A percentile compares a stretch with the other conserved stretches of the same genome.
Conservation (phyloP, 805 yeast species). For the Candida andamanensis region DNA sequence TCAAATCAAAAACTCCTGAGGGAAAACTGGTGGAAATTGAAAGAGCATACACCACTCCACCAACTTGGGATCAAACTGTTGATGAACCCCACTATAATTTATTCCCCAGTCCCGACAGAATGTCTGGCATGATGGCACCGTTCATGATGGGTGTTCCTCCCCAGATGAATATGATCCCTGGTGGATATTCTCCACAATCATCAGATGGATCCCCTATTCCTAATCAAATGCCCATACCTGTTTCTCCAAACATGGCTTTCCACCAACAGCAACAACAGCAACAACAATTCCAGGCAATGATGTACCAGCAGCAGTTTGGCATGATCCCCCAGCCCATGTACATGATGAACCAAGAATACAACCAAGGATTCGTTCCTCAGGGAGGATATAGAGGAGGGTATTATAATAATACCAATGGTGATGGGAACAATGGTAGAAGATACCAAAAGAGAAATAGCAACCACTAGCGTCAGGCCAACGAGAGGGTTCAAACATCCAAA, state of each 20-base stretch:
- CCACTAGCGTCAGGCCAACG: no score
- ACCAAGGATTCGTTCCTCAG: no score
- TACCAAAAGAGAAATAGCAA: slow-evolving; percentile 9
- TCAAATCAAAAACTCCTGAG: slow-evolving; percentile 27
- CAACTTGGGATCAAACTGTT: slow-evolving; percentile 65
- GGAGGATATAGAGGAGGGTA: no score
- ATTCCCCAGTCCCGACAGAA: slow-evolving; percentile 42
- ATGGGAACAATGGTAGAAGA: slow-evolving; percentile 15
- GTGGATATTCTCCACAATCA: background rate
- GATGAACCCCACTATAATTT: slow-evolving; percentile 52
- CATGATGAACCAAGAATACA: slow-evolving; percentile 6
- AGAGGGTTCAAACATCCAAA: no score
- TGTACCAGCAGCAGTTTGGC: slow-evolving; percentile 30
- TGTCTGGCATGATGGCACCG: slow-evolving; percentile 22
- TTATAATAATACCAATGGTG: slow-evolving; percentile 5
- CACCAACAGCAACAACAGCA: slow-evolving; percentile 37
- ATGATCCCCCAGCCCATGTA: slow-evolving; percentile 25
- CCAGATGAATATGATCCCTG: no score
- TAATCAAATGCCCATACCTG: slow-evolving; percentile 6
- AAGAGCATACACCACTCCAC: slow-evolving; percentile 66
- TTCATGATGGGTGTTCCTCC: slow-evolving; percentile 10
- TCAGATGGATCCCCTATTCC: background rate
- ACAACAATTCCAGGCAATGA: slow-evolving; percentile 34
- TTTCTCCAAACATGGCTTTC: slow-evolving; percentile 17
- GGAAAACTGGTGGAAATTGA: slow-evolving; percentile 37